Percentiles rank a stretch among this genome's conserved stretches.
Conservation (phyloP, 495 filamentous ascomycete species). For the Penicillium flavigenum region DNA sequence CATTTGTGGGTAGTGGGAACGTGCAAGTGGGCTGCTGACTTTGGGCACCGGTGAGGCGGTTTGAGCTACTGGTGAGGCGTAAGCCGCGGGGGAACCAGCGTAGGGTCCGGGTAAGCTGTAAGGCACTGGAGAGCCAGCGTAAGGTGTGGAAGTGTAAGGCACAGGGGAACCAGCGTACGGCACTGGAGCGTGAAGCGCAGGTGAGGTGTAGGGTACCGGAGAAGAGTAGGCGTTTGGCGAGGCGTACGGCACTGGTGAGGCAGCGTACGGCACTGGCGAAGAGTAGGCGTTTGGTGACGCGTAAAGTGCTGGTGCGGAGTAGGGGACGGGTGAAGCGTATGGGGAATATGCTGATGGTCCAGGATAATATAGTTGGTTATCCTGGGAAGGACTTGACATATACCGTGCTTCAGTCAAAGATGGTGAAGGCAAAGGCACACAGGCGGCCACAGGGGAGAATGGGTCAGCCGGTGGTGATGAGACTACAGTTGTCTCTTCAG, state of each 20-base stretch:
- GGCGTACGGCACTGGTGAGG: slow-evolving; percentile 4
- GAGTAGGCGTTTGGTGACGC: slow-evolving; percentile 14
- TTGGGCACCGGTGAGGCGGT: slow-evolving; percentile 36
- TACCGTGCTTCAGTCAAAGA: slow-evolving; percentile 31
- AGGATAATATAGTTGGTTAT: slow-evolving; percentile 20
- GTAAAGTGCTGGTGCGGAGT: slow-evolving; percentile 14
- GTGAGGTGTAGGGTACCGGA: slow-evolving; percentile 17
- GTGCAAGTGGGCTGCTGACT: slow-evolving; percentile 42
- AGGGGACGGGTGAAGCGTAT: slow-evolving; percentile 23
- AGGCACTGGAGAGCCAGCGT: slow-evolving; percentile 10
- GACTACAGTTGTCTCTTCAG: slow-evolving; percentile 9
- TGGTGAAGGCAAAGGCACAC: slow-evolving; percentile 35
- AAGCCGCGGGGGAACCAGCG: slow-evolving; percentile 13
- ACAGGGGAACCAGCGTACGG: slow-evolving; percentile 9
- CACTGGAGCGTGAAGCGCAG: slow-evolving; percentile 14
- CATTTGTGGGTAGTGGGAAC: slow-evolving; percentile 39
- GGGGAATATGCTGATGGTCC: slow-evolving; percentile 11
- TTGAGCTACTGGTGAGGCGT: slow-evolving; percentile 25
- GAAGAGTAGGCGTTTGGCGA: slow-evolving; percentile 15
- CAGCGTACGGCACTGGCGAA: slow-evolving; percentile 21
- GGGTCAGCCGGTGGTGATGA: slow-evolving; percentile 17
- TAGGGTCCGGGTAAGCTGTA: slow-evolving; percentile 20
- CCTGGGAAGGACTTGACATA: slow-evolving; percentile 30
- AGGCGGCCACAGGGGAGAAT: slow-evolving; percentile 30
- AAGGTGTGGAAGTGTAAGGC: slow-evolving; percentile 3